Evolutionary conservation across 257 asterid species (phyloP), one percentile per base, ranked within the genome.

Genomic region (Mentha longifolia): DNA sequence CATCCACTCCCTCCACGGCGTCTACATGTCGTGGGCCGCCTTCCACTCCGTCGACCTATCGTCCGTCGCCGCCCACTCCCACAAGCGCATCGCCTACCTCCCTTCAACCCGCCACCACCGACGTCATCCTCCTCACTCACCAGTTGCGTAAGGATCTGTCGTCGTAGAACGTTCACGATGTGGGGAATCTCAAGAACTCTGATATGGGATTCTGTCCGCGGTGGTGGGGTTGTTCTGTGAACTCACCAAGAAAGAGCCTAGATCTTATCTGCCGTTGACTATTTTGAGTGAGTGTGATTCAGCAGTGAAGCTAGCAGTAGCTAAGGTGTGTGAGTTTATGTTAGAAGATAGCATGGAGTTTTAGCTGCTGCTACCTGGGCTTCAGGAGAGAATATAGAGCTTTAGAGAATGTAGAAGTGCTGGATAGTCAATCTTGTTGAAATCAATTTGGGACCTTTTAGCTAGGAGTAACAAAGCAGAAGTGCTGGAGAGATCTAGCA

Each of bases 111-210:
- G 61, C 83, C 17, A 82, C 93, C 59, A 88, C 98, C 49, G 92
- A 89, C 15, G 97, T 93, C 56, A 83, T 93, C 76, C 95, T 93
- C 55, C 90, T 93, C 45, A 91, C 97, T 16, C 90, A 93, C 74
- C 98, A 91, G 91, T 91, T 91, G 64, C 89, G 96, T 55, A 91
- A 93, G 83, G 98, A 93, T 85, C 85, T 93, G 0, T 94, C 97
- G 25, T 22, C 2, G 1, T 8, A 81, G 35, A 93, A 87, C 65
- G 79, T 62, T 0, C 91, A 86, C 9, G 98, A 93, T 74, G 96
- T 94, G 5, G 99, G 91, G 67, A 89, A 84, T 83, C 83, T 94
- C 10, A 95, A 88, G 83, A 86, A 69, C 67, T 46, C 62, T 17
- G 97, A 94, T 65, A 71, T 83, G 94, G 85, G 22, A 77, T 89